phyloP scores from a whole-genome alignment of 495 filamentous ascomycete species.

The Cercophora samala region DNA sequence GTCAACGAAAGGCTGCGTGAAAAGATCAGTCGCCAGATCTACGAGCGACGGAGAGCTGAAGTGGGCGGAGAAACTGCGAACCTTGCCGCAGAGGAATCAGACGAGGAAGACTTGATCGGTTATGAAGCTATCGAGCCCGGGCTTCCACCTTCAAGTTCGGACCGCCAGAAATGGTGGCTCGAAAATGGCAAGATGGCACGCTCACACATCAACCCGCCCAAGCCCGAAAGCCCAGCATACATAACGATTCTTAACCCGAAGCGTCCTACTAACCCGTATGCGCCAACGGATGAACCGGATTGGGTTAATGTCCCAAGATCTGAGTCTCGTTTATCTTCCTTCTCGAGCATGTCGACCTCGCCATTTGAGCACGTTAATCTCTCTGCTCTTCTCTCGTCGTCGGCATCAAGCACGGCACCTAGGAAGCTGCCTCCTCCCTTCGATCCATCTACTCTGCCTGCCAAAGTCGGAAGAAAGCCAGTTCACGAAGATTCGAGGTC shows the following conservation, averaged over 20 bases:
- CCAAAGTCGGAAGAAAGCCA: slow-evolving; percentile 39
- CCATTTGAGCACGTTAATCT: slow-evolving; percentile 49
- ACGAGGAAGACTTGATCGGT: slow-evolving; percentile 71
- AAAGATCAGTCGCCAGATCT: slow-evolving; percentile 65
- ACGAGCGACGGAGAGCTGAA: slow-evolving; percentile 61
- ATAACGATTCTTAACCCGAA: slow-evolving; percentile 64
- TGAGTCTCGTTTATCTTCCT: slow-evolving; percentile 44
- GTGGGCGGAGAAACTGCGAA: slow-evolving; percentile 48
- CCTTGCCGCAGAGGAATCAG: slow-evolving; percentile 53
- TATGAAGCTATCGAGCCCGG: slow-evolving; percentile 75
- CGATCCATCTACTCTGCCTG: slow-evolving; percentile 45
- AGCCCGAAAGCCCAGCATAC: slow-evolving; percentile 38
- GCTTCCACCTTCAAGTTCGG: slow-evolving; percentile 85
- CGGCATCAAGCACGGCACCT: slow-evolving; percentile 39
- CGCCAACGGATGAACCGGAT: slow-evolving; percentile 62
- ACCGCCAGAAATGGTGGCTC: slow-evolving; percentile 91
- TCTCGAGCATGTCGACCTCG: slow-evolving; percentile 44
- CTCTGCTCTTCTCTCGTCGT: slow-evolving; percentile 43
- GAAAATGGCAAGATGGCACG: slow-evolving; percentile 77
- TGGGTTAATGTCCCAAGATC: slow-evolving; percentile 65
- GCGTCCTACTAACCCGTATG: slow-evolving; percentile 80
- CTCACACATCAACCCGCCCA: slow-evolving; percentile 64
- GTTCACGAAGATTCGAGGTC: slow-evolving; percentile 34
- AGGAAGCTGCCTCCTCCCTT: slow-evolving; percentile 54
- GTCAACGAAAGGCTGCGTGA: slow-evolving; percentile 72